A percentile compares a stretch with the other conserved stretches of the same genome.
Evolutionary conservation across 306 rosid genomes (phyloP).

Genomic region (Phaseolus lunatus): DNA sequence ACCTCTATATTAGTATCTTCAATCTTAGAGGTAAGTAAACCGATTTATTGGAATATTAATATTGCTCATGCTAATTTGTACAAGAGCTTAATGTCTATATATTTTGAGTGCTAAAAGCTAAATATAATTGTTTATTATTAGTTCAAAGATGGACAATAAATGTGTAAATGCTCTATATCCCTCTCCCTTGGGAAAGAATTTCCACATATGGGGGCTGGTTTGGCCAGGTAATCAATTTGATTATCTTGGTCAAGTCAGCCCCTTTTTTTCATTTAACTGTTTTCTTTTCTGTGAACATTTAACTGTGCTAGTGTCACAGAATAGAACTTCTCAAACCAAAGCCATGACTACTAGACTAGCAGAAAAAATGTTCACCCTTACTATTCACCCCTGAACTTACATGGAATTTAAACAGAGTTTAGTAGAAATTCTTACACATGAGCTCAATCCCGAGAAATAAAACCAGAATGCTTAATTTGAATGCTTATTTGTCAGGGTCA

Average conservation of each 20-base stretch:
- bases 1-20: background rate
- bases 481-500: constrained; percentile 2
- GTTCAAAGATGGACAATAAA: background rate
- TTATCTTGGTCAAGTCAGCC: constrained; percentile 55
- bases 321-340: constrained; percentile 25
- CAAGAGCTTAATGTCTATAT: constrained; percentile 2
- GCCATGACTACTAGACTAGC: constrained; percentile 20
- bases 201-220: constrained; percentile 57
- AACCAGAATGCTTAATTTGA: constrained; percentile 6
- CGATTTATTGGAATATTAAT: background rate
- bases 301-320: background rate
- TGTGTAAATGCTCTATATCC: constrained; percentile 29
- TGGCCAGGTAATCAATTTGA: constrained; percentile 50
- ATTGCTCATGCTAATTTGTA: background rate
- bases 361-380: background rate
- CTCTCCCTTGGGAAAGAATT: constrained; percentile 11
- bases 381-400: constrained; percentile 22
- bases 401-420: constrained; percentile 2
- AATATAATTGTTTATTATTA: constrained; percentile 11
- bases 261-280: constrained; percentile 46
- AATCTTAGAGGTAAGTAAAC: background rate
- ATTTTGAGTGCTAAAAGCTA: background rate
- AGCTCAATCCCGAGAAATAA: background rate
- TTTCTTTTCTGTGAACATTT: background rate
- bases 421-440: constrained; percentile 9